Conservation (phyloP, 495 filamentous ascomycete species). For the Podospora conica region DNA sequence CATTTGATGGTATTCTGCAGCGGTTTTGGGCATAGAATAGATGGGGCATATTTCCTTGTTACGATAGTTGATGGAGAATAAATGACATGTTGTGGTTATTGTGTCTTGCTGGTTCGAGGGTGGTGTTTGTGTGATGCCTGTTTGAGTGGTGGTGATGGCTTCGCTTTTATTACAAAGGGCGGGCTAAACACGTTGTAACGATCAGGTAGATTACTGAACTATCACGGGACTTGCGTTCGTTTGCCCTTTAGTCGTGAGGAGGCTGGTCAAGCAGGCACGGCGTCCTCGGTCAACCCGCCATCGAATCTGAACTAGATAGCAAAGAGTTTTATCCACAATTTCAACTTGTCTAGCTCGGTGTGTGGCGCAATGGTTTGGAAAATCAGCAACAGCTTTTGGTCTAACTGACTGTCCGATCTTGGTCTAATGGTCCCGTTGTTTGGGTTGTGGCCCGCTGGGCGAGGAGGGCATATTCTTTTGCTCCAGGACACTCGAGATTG, state of each 20-base stretch:
- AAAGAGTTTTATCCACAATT: neutral
- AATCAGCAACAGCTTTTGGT: neutral
- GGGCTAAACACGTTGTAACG: too few relatives aligned
- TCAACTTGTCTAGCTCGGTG: neutral
- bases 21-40: neutral
- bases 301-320: neutral
- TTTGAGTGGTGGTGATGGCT: neutral
- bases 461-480: neutral
- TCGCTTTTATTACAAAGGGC: too few relatives aligned
- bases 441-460: neutral
- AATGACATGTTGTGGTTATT: neutral
- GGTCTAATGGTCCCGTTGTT: neutral
- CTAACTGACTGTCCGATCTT: neutral
- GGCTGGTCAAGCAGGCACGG: too few relatives aligned
- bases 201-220: too few relatives aligned
- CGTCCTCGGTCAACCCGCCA: too few relatives aligned
- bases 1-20: neutral
- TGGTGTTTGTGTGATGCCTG: neutral
- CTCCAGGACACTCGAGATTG: neutral
- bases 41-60: neutral
- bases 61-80: neutral
- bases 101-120: neutral
- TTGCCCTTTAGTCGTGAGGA: too few relatives aligned
- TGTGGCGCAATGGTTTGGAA: neutral
- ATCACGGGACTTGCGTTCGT: too few relatives aligned